Conservation (phyloP, 805 yeast genomes). For the Scheffersomyces amazonensis region DNA sequence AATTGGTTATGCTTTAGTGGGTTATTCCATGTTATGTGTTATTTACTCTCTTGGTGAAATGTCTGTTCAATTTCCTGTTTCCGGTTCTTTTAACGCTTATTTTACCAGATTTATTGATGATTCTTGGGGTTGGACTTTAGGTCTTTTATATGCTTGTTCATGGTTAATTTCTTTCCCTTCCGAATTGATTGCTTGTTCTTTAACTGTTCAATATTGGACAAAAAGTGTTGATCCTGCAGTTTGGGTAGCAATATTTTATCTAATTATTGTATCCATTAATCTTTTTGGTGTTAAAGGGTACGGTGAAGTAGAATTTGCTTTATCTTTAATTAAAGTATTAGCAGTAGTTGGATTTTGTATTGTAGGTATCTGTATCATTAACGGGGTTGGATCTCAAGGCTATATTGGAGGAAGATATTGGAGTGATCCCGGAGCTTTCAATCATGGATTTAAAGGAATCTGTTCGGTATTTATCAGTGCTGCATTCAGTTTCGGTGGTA, state of each 20-base stretch:
- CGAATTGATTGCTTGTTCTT: constrained; percentile 35
- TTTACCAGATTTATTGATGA: constrained; percentile 34
- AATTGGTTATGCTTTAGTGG: constrained; percentile 57
- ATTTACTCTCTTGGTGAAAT: constrained; percentile 63
- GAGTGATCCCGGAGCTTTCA: constrained; percentile 32
- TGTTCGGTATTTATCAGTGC: constrained; percentile 33
- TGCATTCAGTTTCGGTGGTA: constrained; percentile 32
- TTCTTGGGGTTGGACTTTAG: constrained; percentile 35
- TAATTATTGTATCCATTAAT: constrained; percentile 25
- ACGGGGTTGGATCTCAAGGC: constrained; percentile 34
- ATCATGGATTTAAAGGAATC: constrained; percentile 38
- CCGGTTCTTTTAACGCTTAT: constrained; percentile 36
- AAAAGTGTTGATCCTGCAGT: constrained; percentile 28
- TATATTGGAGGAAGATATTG: constrained; percentile 34
- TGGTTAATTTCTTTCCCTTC: constrained; percentile 36
- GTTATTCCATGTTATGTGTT: constrained; percentile 53
- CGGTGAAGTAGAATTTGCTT: constrained; percentile 33
- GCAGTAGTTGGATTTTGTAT: constrained; percentile 35
- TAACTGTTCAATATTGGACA: constrained; percentile 35
- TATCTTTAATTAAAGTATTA: constrained; percentile 30
- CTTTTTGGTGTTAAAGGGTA: constrained; percentile 35
- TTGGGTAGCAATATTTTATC: constrained; percentile 33
- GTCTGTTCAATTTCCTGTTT: constrained; percentile 46
- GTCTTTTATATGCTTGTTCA: constrained; percentile 30
- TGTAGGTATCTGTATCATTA: constrained; percentile 29